These are phyloP conservation scores for Aspergillus leporis DNA, from an alignment of 495 filamentous ascomycete species.

Conservation along the genomic window DNA sequence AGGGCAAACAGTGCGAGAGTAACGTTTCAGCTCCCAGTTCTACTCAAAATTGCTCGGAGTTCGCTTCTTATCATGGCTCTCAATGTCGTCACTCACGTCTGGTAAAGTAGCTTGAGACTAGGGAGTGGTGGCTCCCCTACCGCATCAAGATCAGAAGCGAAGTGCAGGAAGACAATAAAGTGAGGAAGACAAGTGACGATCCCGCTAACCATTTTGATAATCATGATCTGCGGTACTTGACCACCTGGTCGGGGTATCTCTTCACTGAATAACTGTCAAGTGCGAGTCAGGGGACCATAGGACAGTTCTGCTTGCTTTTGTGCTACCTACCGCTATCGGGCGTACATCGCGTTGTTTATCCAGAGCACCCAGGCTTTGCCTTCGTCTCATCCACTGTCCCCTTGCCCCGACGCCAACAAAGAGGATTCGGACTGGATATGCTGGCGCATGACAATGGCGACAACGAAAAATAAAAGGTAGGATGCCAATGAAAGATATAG, in stretches of 20 bases:
- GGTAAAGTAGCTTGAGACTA: constrained; percentile 28
- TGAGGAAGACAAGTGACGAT: constrained; percentile 34
- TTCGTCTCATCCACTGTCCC: constrained; percentile 31
- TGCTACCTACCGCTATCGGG: constrained; percentile 30
- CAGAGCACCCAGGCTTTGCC: constrained; percentile 40
- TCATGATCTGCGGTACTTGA: constrained; percentile 36
- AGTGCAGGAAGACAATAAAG: constrained; percentile 36
- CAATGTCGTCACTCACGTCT: constrained; percentile 6
- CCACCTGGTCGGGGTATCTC: constrained; percentile 33
- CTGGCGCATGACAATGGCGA: constrained; percentile 25
- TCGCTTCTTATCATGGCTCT: background rate
- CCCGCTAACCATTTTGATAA: constrained; percentile 38
- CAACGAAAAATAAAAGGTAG: constrained; percentile 23
- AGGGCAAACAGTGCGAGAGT: constrained; percentile 13
- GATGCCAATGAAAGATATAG: constrained; percentile 26
- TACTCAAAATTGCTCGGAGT: background rate
- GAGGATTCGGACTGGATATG: constrained; percentile 17
- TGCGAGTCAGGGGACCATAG: background rate
- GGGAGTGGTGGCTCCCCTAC: constrained; percentile 25
- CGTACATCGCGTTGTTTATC: constrained; percentile 37
- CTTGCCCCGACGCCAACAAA: constrained; percentile 19
- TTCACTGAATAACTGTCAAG: constrained; percentile 22
- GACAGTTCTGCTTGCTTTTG: background rate
- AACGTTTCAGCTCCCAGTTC: background rate
- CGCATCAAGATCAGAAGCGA: constrained; percentile 30